Evolutionary conservation across 257 asterid genomes (phyloP), one percentile per base, ranked within the genome.

Genomic region (Parsonsia alboflavescens): DNA sequence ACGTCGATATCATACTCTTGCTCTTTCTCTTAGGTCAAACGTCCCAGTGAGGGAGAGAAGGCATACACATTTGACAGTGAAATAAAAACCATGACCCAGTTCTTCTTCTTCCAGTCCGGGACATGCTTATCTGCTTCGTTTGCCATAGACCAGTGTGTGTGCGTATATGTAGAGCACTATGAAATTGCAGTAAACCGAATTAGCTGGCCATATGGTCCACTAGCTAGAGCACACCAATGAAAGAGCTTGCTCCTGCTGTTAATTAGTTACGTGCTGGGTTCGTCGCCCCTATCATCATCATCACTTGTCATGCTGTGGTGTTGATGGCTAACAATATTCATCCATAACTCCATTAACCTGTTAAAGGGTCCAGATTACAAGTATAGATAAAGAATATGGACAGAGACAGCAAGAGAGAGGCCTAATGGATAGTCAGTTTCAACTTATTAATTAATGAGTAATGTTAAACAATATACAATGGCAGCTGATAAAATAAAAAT

Each of bases 171-270:
- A 52, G 5, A 45, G n/a, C n/a, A n/a, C n/a, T n/a, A n/a, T n/a
- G n/a, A n/a, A 68, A 33, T 57, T 19, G 62, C 57, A 71, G 48
- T 41, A 45, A 80, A 36, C 65, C 21, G 59, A 65, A 76, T 62
- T 73, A 67, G 82, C 82, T 83, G 86, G 80, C 80, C 54, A 49
- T 76, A 57, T 36, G 80, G 77, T 72, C 82, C 76, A 57, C 76
- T 46, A 57, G 53, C 76, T 24, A 64, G 48, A 70, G 44, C 10
- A 74, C 66, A 69, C 72, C 75, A 64, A 64, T 64, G 44, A 46
- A 41, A 65, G 50, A 61, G 59, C 75, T 74, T 73, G 3, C 59
- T 2, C 49, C 61, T 21, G 16, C 30, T 44, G 57, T 54, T 64
- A 44, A 44, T 45, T 41, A 0, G 6, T 21, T 24, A 69, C n/a